Evolutionary conservation across 441 rosid species (phyloP), one percentile per base, ranked within the genome.

Genomic region (Populus hybrid): DNA sequence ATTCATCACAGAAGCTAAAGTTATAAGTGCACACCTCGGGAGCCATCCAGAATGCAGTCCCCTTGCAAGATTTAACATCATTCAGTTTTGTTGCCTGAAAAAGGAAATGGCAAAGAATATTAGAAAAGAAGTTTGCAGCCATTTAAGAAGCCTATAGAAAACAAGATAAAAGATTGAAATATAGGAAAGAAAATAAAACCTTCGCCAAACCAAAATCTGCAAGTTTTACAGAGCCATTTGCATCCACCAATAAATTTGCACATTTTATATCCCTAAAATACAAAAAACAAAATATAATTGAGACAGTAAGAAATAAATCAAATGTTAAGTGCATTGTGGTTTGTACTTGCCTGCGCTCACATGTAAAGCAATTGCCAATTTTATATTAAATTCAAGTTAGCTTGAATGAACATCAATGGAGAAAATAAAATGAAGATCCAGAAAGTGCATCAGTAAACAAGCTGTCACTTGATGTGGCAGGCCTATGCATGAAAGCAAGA

Each of bases 21-120:
- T 74, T 61, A 50, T 70, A 72, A 69, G 67, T 69, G 59, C 85
- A 81, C 64, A 95, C 99, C 99, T 95, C 98, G 34, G 99, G 99
- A 70, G 98, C 99, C 99, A 95, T 94, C 99, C 99, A 95, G 83
- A 89, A 94, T 73, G 95, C 90, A 79, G 99, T 92, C 75, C 99
- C 98, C 83, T 85, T 90, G 89, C 88, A 88, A 78, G 95, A 95
- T 88, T 89, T 90, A 70, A 92, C 91, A 84, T 95, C 98, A 75
- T 95, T 93, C 6, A 90, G 57, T 83, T 87, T 94, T 76, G 97
- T 88, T 66, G 97, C 98, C 98, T 93, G 86, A 74, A 81, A 72
- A 79, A 73, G 57, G 82, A 77, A 61, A 84, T 32, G 59, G 73
- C 30, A 28, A 74, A 59, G 50, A 71, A 28, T 28, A 72, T 79